These are phyloP conservation scores for Didymella lethalis DNA, from an alignment of 2,329 filamentous ascomycete genomes.

Conservation along the genomic window DNA sequence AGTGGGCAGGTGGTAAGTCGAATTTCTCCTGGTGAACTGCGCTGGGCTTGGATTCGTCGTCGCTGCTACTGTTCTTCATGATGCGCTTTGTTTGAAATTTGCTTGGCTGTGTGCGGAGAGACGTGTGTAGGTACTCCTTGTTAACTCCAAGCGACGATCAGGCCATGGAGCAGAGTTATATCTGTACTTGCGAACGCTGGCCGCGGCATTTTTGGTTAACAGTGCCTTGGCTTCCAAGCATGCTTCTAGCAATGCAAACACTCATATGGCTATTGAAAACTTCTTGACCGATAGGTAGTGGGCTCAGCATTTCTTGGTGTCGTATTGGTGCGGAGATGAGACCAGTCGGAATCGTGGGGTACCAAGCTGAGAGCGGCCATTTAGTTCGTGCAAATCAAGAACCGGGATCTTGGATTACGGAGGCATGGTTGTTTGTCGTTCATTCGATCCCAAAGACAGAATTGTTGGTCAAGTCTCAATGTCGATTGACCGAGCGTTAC, in stretches of 20 bases:
- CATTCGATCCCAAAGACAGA: not conserved
- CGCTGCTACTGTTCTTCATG: slow-evolving; percentile 23
- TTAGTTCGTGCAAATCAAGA: not conserved
- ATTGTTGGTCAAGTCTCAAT: no score
- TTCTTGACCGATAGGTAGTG: slow-evolving; percentile 1
- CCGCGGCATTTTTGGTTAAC: slow-evolving; percentile 17
- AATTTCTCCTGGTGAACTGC: slow-evolving; percentile 21
- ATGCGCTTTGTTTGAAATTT: not conserved
- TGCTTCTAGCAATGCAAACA: not conserved
- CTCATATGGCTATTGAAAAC: not conserved
- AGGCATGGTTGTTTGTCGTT: not conserved
- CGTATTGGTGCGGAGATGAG: slow-evolving; percentile 7
- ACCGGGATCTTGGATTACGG: slow-evolving; percentile 1
- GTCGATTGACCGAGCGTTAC: no score
- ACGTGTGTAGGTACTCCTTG: not conserved
- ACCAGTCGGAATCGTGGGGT: slow-evolving; percentile 2
- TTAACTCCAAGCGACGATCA: not conserved
- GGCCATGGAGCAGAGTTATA: slow-evolving; percentile 13
- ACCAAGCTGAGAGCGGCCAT: slow-evolving; percentile 5
- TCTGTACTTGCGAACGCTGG: not conserved
- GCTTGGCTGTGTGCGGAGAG: not conserved
- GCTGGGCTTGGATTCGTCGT: slow-evolving; percentile 25
- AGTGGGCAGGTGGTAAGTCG: slow-evolving; percentile 3
- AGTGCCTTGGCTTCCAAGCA: slow-evolving; percentile 18
- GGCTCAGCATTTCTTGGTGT: slow-evolving; percentile 12